Conservation (phyloP, 2,329 filamentous ascomycete species). For the Pyrenochaeta sp. region DNA sequence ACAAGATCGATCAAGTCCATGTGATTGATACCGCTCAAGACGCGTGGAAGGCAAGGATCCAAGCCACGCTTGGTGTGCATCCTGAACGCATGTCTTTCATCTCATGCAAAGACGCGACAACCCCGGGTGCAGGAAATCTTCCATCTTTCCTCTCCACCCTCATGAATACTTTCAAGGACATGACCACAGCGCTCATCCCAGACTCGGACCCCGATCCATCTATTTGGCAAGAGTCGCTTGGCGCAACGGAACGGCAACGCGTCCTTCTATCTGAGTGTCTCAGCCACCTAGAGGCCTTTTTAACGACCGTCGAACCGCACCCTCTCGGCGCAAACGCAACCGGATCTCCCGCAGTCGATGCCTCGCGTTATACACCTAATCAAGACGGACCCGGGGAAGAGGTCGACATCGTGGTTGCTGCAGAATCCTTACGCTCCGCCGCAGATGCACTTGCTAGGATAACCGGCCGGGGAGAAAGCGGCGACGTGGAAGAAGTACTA, state of each 20-base stretch:
- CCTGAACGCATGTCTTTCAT: conserved; percentile 65
- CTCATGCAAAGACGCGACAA: conserved; percentile 72
- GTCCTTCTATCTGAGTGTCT: conserved; percentile 79
- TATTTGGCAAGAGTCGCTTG: conserved; percentile 82
- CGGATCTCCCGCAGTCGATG: too few species aligned
- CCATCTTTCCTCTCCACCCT: conserved; percentile 73
- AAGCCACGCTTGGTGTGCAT: conserved; percentile 27
- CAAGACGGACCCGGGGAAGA: conserved; percentile 50
- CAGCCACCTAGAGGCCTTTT: conserved; percentile 74
- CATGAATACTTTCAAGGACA: conserved; percentile 69
- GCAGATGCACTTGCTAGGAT: conserved; percentile 70
- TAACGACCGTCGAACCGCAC: conserved; percentile 61
- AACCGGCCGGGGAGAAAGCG: conserved; percentile 82
- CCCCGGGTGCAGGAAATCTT: conserved; percentile 68
- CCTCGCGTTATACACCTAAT: conserved; percentile 1
- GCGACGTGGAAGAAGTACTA: conserved; percentile 93
- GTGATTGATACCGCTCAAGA: conserved; percentile 6
- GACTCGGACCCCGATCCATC: conserved; percentile 62
- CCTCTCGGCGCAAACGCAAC: too few species aligned
- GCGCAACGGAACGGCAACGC: conserved; percentile 88
- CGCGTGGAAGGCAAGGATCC: conserved; percentile 31
- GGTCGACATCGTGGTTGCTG: conserved; percentile 86
- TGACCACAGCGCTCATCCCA: conserved; percentile 66
- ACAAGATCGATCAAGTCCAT: conserved; percentile 66
- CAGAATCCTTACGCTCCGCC: conserved; percentile 77